A percentile compares a stretch with the other conserved stretches of the same genome.
These are phyloP conservation scores for Wickerhamiella lipophila DNA, from an alignment of 805 yeast species.

Conservation along the genomic window DNA sequence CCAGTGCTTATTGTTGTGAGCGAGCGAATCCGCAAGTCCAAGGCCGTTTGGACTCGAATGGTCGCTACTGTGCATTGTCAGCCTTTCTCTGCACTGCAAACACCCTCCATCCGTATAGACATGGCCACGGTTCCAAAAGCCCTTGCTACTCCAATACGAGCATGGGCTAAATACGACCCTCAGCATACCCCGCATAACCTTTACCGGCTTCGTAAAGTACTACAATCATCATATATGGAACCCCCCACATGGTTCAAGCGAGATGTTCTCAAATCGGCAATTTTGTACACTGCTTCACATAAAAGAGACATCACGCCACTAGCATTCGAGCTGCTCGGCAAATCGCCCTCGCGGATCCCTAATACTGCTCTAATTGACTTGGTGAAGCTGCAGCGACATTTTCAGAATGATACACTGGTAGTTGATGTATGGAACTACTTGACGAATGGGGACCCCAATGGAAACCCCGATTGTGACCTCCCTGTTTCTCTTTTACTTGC, in stretches of 20 bases:
- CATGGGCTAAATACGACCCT: slow-evolving; percentile 2
- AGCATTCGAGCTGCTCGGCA: background rate
- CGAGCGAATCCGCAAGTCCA: slow-evolving; percentile 5
- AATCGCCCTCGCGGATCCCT: background rate
- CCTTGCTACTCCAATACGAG: background rate
- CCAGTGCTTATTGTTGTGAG: background rate
- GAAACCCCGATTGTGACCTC: background rate
- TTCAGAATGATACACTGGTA: background rate
- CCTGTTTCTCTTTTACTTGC: background rate
- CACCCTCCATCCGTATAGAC: background rate
- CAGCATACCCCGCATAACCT: background rate
- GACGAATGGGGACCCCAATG: background rate
- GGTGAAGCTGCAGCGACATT: background rate
- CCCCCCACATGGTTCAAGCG: background rate
- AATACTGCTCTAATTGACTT: background rate
- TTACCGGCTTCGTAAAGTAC: background rate
- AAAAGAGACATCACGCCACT: slow-evolving; percentile 4
- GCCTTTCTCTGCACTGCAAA: background rate
- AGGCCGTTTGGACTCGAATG: slow-evolving; percentile 5
- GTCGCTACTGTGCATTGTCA: slow-evolving; percentile 1
- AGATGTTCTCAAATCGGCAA: background rate
- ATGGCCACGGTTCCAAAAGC: background rate
- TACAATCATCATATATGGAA: background rate
- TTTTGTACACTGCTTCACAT: background rate
- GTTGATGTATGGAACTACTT: background rate